A percentile compares a stretch with the other conserved stretches of the same genome.
Evolutionary conservation across 2,329 filamentous ascomycete genomes (phyloP).

Genomic region (Penicillium sp.): DNA sequence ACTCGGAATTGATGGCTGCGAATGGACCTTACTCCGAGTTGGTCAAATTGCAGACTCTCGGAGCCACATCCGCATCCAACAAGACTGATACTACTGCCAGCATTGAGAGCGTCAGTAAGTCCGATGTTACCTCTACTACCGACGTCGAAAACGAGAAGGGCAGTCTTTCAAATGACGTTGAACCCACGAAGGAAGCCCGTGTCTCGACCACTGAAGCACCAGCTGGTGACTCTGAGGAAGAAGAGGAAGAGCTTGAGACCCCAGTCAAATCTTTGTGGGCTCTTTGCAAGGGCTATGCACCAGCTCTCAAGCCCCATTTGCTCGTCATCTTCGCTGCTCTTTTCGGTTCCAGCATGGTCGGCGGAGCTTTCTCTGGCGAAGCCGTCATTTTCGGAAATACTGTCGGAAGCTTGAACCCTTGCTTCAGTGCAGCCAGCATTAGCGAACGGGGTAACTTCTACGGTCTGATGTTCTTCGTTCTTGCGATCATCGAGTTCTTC

Average conservation of each 20-base stretch:
- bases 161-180: conserved; percentile 3
- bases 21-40: conserved; percentile 21
- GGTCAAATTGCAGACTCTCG: conserved; percentile 42
- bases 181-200: conserved; percentile 11
- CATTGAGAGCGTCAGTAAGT: conserved; percentile 31
- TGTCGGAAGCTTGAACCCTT: conserved; percentile 50
- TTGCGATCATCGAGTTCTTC: conserved; percentile 52
- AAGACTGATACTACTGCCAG: conserved; percentile 44
- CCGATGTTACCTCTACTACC: conserved; percentile 21
- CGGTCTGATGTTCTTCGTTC: conserved; percentile 52
- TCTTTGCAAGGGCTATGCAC: conserved; percentile 23
- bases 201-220: conserved; percentile 14
- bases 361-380: conserved; percentile 49
- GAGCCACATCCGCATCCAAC: conserved; percentile 36
- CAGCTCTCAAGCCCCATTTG: conserved; percentile 32
- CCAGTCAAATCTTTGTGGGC: conserved; percentile 24
- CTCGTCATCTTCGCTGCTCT: conserved; percentile 43
- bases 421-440: conserved; percentile 43
- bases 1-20: conserved; percentile 46
- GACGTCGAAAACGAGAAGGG: conserved; percentile 20
- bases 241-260: conserved; percentile 23
- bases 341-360: conserved; percentile 46
- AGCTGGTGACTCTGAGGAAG: conserved; percentile 13
- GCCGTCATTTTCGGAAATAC: conserved; percentile 55
- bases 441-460: conserved; percentile 46